Base-by-base conservation (phyloP, 345 rosid species). In the Populus alba region DNA sequence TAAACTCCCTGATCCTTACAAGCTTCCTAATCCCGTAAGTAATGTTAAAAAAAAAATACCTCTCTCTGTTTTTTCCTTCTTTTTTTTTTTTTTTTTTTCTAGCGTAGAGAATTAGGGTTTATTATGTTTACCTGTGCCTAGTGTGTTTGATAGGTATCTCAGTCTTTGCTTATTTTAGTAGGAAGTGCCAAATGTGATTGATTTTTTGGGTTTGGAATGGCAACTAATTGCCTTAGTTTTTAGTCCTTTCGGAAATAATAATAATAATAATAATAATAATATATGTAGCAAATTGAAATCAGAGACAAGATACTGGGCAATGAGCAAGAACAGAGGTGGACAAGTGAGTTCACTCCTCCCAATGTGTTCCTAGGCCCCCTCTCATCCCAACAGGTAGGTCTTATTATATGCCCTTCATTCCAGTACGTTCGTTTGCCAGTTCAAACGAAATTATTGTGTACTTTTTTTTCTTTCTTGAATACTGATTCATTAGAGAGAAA, bases 361-460 rank as follows among this genome's bases (percentile, higher is more conserved):
- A 88, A 80, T 78, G 37, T 90, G 39, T 86, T 71, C 12, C 86
- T 83, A 85, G 84, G 79, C 70, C 91, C 88, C 4, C 55, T 85
- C 73, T 78, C 90, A 31, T 79, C 89, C 51, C 83, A 75, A 82
- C 87, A 91, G 98, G 97, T 91, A 91, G 98, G 97, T 91, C 71
- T 73, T 62, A 83, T 65, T 73, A n/a, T 6, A n/a, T 70, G 63
- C 7, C 25, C 16, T 16, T 18, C 12, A 2, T 25, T 66, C 61
- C 29, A 59, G 8, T 59, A 59, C 9, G 1, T 23, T n/a, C 27
- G 11, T 23, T n/a, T 3, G 29, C 27, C 63, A 59, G 11, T 23
- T 59, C 29, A 59, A 23, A 7, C 63, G 11, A 12, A 43, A 43
- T 43, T 3, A 43, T 43, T 1, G 1, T 43, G 37, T 10, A 43